Evolutionary conservation across 2,329 filamentous ascomycete genomes (phyloP).

Genomic region (Phyllosticta ampelicida): DNA sequence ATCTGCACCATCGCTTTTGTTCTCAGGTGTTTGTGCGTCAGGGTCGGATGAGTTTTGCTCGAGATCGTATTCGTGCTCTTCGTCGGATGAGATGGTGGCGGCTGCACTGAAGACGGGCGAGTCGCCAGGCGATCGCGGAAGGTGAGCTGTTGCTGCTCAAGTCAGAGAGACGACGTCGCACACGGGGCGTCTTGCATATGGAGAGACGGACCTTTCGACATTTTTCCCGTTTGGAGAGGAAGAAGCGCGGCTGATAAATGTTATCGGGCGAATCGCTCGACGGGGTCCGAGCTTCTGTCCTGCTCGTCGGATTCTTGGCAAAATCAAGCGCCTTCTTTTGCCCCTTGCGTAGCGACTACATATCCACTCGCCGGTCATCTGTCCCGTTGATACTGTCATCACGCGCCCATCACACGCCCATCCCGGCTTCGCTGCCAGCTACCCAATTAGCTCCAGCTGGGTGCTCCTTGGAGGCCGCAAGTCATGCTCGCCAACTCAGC

Average conservation of each 20-base stretch:
- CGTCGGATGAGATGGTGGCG: slow-evolving; percentile 25
- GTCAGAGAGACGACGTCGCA: not conserved
- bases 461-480: not conserved
- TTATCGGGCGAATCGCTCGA: slow-evolving; percentile 6
- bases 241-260: slow-evolving; percentile 3
- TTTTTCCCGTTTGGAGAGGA: slow-evolving; percentile 4
- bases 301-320: slow-evolving; percentile 1
- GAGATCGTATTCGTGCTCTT: slow-evolving; percentile 22
- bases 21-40: slow-evolving; percentile 13
- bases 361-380: not conserved
- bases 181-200: not conserved
- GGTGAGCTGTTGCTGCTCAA: not conserved
- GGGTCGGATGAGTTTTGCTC: slow-evolving; percentile 19
- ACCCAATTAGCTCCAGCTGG: not conserved
- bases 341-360: not conserved
- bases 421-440: not conserved
- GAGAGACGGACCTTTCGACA: slow-evolving; percentile 6
- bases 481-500: not conserved
- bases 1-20: slow-evolving; percentile 16
- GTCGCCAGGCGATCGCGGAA: slow-evolving; percentile 23
- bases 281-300: not conserved
- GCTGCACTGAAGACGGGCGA: slow-evolving; percentile 24
- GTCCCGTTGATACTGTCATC: not conserved
- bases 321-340: not conserved
- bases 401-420: not conserved